Base-by-base conservation (phyloP, 1,284 basidiomycete genomes). In the Takashimella tepidaria region DNA sequence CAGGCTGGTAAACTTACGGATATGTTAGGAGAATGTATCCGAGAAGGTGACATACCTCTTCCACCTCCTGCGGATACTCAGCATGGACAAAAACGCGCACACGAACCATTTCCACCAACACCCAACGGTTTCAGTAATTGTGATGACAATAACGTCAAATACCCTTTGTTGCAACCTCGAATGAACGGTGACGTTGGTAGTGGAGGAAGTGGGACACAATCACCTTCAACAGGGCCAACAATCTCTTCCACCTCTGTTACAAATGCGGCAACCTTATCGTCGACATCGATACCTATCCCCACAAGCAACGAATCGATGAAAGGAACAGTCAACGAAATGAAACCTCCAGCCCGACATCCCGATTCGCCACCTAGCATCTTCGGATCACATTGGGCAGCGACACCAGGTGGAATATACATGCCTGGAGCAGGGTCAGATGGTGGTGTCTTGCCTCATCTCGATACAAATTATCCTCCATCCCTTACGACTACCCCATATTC, bases 1-100 rank as follows among this genome's bases (percentile, higher is more conserved):
- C 69, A 72, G 44, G 73, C 66, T 5, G 74, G 75, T 19, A 71
- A 74, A 56, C 53, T 73, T 48, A 69, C 67, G 31, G 64, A 74
- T 50, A 58, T 72, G 45, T 54, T 74, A 31, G 48, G 53, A 2
- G 68, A 70, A 45, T 40, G 56, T 26, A 53, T 54, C 26, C 59
- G 59, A 21, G 31, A 37, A 37, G 31, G 31, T 16, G 31, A 37
- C 16, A 37, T 37, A 8, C 31, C 31, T 16, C 31, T 37, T 37
- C 31, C 31, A 37, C 31, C 31, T 37, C 31, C 31, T 8, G 8
- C 31, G 16, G 31, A 37, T 37, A 37, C 10, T 16, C 31, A 37
- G 16, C 31, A 37, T 16, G 31, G 31, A 37, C 31, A 37, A 37
- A 37, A 37, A 37, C 31, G 31, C 31, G 31, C 31, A 16, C 31